Evolutionary conservation across 768 basidiomycete species (phyloP).

Genomic region (Boletus rubropictus): DNA sequence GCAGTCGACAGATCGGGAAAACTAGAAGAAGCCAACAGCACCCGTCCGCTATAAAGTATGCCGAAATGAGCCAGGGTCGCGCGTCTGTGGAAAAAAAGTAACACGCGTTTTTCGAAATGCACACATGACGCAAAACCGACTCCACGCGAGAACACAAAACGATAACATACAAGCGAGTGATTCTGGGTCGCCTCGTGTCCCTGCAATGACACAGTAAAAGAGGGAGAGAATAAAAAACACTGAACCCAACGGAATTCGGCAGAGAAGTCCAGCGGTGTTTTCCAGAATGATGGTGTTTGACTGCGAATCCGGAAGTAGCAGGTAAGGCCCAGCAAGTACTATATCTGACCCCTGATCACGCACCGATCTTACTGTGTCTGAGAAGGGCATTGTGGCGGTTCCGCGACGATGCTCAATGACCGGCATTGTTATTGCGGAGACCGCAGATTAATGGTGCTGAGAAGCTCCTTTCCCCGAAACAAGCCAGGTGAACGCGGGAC

Average conservation of each 20-base stretch:
- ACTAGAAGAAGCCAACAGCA: slow-evolving; percentile 3
- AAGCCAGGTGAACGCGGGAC: slow-evolving; percentile 2
- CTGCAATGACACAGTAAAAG: not conserved
- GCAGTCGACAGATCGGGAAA: slow-evolving; percentile 16
- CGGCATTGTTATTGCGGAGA: slow-evolving; percentile 22
- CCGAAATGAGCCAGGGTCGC: slow-evolving; percentile 32
- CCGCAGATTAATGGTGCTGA: slow-evolving; percentile 18
- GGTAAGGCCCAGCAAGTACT: slow-evolving; percentile 20
- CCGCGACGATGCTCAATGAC: slow-evolving; percentile 18
- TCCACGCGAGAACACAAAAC: slow-evolving; percentile 1
- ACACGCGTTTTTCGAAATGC: slow-evolving; percentile 5
- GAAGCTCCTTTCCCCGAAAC: slow-evolving; percentile 9
- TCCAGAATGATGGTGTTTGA: slow-evolving; percentile 20
- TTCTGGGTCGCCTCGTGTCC: slow-evolving; percentile 3
- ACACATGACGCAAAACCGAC: not conserved
- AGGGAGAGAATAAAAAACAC: not conserved
- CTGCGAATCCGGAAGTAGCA: slow-evolving; percentile 27
- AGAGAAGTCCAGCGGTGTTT: slow-evolving; percentile 20
- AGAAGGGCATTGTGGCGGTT: slow-evolving; percentile 26
- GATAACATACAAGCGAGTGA: not conserved
- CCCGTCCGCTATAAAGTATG: slow-evolving; percentile 13
- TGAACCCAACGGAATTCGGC: slow-evolving; percentile 2
- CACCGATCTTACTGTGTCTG: slow-evolving; percentile 25
- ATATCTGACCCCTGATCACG: slow-evolving; percentile 21
- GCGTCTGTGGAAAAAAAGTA: slow-evolving; percentile 4